Percentiles rank a stretch among this genome's conserved stretches.
Conservation (phyloP, 2,329 filamentous ascomycete species). For the Talaromyces rugulosus region DNA sequence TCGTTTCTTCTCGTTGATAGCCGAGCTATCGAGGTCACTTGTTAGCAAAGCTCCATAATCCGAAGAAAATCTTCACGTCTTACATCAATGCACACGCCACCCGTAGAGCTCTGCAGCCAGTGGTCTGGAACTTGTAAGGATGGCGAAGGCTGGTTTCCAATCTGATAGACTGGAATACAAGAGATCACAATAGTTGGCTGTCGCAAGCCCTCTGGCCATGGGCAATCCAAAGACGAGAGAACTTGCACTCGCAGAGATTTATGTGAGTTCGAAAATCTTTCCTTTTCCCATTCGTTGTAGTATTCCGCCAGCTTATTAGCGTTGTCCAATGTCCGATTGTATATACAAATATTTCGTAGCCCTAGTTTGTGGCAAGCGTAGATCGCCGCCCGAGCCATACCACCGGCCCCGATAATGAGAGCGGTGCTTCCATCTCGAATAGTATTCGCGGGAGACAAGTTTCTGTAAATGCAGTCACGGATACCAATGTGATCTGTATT, state of each 20-base stretch:
- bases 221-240: neutral
- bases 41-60: too few species aligned
- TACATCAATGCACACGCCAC: constrained; percentile 5
- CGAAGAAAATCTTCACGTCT: neutral
- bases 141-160: neutral
- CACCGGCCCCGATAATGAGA: constrained; percentile 5
- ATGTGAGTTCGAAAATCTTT: too few species aligned
- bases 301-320: neutral
- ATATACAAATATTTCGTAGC: constrained; percentile 22
- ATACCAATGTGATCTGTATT: constrained; percentile 30
- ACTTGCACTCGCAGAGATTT: too few species aligned
- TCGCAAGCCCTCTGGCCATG: neutral
- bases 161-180: neutral
- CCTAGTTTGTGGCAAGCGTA: constrained; percentile 16
- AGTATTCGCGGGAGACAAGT: constrained; percentile 15
- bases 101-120: constrained; percentile 5
- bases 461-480: constrained; percentile 20
- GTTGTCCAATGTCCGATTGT: constrained; percentile 20
- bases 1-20: neutral
- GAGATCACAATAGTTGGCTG: neutral
- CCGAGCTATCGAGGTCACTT: neutral
- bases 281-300: neutral
- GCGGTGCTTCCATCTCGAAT: constrained; percentile 9
- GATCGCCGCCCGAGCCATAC: constrained; percentile 20
- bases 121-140: neutral